Conservation (phyloP, 2,329 filamentous ascomycete species). For the Exophiala phaeomuriformis region DNA sequence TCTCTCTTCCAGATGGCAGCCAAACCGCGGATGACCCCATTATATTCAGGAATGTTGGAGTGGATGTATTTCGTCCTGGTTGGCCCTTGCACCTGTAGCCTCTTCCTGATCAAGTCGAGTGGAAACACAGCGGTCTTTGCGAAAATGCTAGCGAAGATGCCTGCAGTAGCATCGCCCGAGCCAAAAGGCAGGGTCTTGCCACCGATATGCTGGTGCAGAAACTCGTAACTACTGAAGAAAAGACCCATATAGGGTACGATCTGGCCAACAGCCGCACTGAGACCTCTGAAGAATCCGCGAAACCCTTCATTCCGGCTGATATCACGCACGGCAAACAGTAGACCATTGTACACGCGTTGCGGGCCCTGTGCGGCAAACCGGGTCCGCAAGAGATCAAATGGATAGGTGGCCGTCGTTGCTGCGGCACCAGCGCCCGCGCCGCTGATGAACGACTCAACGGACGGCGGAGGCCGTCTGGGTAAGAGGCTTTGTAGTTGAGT, state of each 20-base stretch:
- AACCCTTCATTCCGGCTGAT: conserved; percentile 70
- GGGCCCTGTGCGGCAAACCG: conserved; percentile 92
- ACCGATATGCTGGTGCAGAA: conserved; percentile 55
- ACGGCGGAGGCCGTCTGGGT: conserved; percentile 50
- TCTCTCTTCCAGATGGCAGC: conserved; percentile 62
- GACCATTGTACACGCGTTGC: conserved; percentile 67
- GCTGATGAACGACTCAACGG: conserved; percentile 72
- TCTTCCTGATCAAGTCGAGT: conserved; percentile 83
- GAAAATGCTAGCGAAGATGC: conserved; percentile 67
- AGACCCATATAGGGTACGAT: conserved; percentile 96
- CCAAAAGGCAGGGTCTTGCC: conserved; percentile 58
- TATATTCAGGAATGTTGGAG: conserved; percentile 80
- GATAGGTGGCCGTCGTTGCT: conserved; percentile 80
- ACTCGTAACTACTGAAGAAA: conserved; percentile 88
- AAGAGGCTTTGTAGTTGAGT: conserved; percentile 59
- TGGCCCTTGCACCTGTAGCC: conserved; percentile 91
- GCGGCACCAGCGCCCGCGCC: conserved; percentile 75
- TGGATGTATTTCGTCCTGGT: conserved; percentile 72
- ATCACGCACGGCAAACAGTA: conserved; percentile 60
- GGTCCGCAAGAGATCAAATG: conserved; percentile 84
- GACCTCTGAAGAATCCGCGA: conserved; percentile 78
- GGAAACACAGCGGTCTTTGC: conserved; percentile 91
- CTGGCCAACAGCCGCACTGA: conserved; percentile 72
- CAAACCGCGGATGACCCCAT: conserved; percentile 58
- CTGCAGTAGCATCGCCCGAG: conserved; percentile 74